Conservation (phyloP, 129 eudicot genomes). For the Kitagawia praeruptora region DNA sequence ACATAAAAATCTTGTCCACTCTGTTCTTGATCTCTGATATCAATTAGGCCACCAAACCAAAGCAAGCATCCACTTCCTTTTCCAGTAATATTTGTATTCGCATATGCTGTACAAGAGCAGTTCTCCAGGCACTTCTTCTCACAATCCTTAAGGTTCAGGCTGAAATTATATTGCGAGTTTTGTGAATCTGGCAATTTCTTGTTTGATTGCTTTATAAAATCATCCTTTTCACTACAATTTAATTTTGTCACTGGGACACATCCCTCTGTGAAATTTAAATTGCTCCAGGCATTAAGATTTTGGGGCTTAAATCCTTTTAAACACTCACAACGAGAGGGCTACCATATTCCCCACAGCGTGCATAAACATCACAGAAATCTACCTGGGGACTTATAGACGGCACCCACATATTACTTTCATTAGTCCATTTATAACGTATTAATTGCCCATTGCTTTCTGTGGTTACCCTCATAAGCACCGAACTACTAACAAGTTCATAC, state of each 20-base stretch:
- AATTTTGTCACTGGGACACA: neutral
- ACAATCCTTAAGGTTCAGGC: neutral
- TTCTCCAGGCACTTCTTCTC: neutral
- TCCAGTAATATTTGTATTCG: neutral
- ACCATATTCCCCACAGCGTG: constrained; percentile 3
- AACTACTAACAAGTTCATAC: neutral
- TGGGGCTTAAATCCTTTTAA: neutral
- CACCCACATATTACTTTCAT: neutral
- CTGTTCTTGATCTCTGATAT: neutral
- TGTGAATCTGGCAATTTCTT: neutral
- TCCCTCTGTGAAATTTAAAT: neutral
- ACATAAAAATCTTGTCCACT: neutral
- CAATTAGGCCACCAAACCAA: neutral
- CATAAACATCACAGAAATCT: neutral
- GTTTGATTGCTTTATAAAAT: neutral
- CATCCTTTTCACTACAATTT: neutral
- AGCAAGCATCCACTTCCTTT: constrained; percentile 5
- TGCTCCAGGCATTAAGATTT: neutral
- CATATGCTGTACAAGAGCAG: constrained; percentile 7
- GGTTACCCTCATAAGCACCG: neutral
- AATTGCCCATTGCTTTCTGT: neutral
- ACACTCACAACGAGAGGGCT: neutral
- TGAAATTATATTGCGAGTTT: neutral
- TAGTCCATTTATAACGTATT: neutral
- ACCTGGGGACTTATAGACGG: neutral